Evolutionary conservation across 495 filamentous ascomycete genomes (phyloP).

Genomic region (Massariosphaeria phaeospora): DNA sequence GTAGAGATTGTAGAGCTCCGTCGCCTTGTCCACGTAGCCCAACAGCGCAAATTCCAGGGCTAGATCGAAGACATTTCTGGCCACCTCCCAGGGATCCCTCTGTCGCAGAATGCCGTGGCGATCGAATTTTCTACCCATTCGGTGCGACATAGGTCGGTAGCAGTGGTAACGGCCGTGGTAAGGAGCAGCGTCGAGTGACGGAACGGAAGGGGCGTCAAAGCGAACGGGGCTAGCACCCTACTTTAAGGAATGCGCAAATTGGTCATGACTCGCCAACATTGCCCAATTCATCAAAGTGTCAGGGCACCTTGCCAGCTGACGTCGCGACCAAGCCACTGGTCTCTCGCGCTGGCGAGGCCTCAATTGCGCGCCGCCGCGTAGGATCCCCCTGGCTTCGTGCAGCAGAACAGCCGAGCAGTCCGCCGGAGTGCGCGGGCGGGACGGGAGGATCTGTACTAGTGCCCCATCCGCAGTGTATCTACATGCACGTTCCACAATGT

Average conservation of each 20-base stretch:
- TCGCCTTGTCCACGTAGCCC: conserved; percentile 25
- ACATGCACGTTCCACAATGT: not conserved
- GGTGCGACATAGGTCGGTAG: conserved; percentile 22
- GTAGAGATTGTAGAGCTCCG: conserved; percentile 17
- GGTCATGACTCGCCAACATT: conserved; percentile 4
- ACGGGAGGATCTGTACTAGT: conserved; percentile 18
- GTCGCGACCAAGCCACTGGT: not conserved
- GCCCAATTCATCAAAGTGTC: not conserved
- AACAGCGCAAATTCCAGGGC: conserved; percentile 30
- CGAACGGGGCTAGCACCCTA: not conserved
- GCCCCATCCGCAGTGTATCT: no score
- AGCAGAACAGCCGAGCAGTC: conserved; percentile 7
- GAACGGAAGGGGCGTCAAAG: not conserved
- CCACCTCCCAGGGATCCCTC: conserved; percentile 28
- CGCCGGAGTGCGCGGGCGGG: not conserved
- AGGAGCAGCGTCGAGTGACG: no score
- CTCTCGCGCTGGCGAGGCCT: not conserved
- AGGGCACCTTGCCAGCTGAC: conserved; percentile 1
- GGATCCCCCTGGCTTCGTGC: not conserved
- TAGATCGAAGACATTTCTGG: conserved; percentile 25
- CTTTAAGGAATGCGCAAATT: not conserved
- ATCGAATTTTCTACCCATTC: conserved; percentile 31
- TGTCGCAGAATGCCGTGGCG: conserved; percentile 22
- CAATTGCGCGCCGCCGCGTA: not conserved
- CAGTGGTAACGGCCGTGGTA: no score